Evolutionary conservation across 306 rosid genomes (phyloP), one percentile per base, ranked within the genome.

Genomic region (Begonia masoniana): DNA sequence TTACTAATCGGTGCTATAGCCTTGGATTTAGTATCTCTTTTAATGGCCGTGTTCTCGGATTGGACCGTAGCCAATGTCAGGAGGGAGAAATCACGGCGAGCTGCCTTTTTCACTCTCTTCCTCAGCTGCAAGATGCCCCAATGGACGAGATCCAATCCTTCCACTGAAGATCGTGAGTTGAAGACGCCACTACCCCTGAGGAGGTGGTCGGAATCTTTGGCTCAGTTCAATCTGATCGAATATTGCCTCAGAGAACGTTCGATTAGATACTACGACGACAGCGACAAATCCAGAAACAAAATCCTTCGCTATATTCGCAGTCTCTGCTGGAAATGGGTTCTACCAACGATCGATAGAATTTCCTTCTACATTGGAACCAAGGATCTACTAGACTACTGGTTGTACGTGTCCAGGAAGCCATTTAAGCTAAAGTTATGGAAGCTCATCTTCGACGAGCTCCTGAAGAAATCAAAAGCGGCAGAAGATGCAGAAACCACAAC

Each of bases 1-100:
- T 58, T 79, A 71, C 60, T 79, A 13, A 62, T 31, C 43, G 81
- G 81, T 39, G 81, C 85, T 31, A 9, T 80, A n/a, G 46, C 26
- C 41, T 41, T 80, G 13, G 87, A 80, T 53, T 4, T 26, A 0
- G 31, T 76, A 23, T 63, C 72, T 23, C 10, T 68, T 8, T 51
- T 23, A 16, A 71, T 52, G 71, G 49, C 70, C 16, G 0, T 60
- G 50, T 65, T 71, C 57, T 80, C 87, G 3, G 82, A 76, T 71
- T 42, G 68, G 66, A 65, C 68, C 10, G 62, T 52, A 21, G 54
- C 55, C 11, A 43, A 45, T 12, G 10, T 16, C n/a, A 21, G 2
- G 5, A 54, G 15, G 15, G 47, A 46, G 53, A 24, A 55, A 0
- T 54, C 48, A 9, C 3, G 2, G 17, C 13, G 36, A 4, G 60